phyloP scores from a whole-genome alignment of 768 basidiomycete genomes.

The Arthromyces matolae region DNA sequence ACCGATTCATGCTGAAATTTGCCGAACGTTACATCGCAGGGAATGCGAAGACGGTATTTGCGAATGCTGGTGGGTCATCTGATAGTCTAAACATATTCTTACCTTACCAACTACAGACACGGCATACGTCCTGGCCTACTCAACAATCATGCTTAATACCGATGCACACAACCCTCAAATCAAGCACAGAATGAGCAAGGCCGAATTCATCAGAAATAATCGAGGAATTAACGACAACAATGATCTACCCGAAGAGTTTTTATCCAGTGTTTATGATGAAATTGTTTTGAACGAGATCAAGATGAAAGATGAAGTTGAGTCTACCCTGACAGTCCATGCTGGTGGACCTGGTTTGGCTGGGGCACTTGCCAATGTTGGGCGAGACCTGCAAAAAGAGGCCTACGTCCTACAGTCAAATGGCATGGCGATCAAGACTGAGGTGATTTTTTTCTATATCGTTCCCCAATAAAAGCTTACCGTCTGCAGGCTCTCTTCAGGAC shows the following conservation, averaged over 20 bases:
- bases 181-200: constrained; percentile 90
- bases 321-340: constrained; percentile 38
- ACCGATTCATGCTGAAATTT: constrained; percentile 98
- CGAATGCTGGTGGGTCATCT: constrained; percentile 77
- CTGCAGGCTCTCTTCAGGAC: constrained; percentile 84
- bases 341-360: constrained; percentile 72
- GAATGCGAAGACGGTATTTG: constrained; percentile 81
- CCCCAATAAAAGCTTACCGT: too few relatives aligned
- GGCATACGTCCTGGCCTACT: constrained; percentile 93
- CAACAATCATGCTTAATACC: constrained; percentile 94
- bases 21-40: constrained; percentile 93
- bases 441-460: constrained; percentile 30
- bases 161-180: constrained; percentile 95
- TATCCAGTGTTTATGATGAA: constrained; percentile 81
- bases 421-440: constrained; percentile 97
- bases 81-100: not conserved
- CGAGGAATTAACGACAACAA: constrained; percentile 91
- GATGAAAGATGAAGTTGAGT: constrained; percentile 97
- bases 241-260: constrained; percentile 83
- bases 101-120: constrained; percentile 51
- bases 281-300: constrained; percentile 91
- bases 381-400: constrained; percentile 94
- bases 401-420: constrained; percentile 94
- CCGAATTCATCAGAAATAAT: constrained; percentile 92
- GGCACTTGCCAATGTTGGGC: constrained; percentile 83